Evolutionary conservation across 306 rosid genomes (phyloP).

Genomic region (Macrotyloma uniflorum): DNA sequence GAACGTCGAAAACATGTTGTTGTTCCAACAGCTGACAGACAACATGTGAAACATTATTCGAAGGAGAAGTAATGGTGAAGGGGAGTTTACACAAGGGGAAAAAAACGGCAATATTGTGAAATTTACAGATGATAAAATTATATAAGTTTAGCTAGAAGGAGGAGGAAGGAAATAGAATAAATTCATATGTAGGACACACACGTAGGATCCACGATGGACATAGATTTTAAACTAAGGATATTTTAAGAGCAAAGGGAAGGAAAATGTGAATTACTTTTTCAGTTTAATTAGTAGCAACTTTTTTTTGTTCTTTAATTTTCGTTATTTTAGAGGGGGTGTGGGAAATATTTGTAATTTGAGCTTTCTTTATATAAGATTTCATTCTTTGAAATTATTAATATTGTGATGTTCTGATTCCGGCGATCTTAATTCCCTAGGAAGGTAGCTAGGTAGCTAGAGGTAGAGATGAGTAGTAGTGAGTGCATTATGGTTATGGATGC

Average conservation of each 20-base stretch:
- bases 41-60: slow-evolving; percentile 35
- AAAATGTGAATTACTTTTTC: slow-evolving; percentile 54
- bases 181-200: slow-evolving; percentile 44
- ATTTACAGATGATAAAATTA: slow-evolving; percentile 23
- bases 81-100: not conserved
- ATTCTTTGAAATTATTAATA: slow-evolving; percentile 58
- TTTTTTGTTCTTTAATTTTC: slow-evolving; percentile 34
- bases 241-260: slow-evolving; percentile 30
- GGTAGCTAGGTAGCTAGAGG: not conserved
- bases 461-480: slow-evolving; percentile 31
- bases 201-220: slow-evolving; percentile 47
- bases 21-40: slow-evolving; percentile 60
- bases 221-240: slow-evolving; percentile 43
- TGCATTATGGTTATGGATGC: slow-evolving; percentile 49
- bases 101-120: slow-evolving; percentile 8
- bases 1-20: slow-evolving; percentile 73
- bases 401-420: slow-evolving; percentile 6
- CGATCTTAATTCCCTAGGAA: slow-evolving; percentile 19
- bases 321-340: slow-evolving; percentile 49
- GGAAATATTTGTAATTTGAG: slow-evolving; percentile 57
- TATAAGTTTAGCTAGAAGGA: not conserved
- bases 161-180: slow-evolving; percentile 32
- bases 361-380: slow-evolving; percentile 42
- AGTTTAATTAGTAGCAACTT: slow-evolving; percentile 37
- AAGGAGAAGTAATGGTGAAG: not conserved